Evolutionary conservation across 2,329 filamentous ascomycete genomes (phyloP).

Genomic region (Apiospora hydei): DNA sequence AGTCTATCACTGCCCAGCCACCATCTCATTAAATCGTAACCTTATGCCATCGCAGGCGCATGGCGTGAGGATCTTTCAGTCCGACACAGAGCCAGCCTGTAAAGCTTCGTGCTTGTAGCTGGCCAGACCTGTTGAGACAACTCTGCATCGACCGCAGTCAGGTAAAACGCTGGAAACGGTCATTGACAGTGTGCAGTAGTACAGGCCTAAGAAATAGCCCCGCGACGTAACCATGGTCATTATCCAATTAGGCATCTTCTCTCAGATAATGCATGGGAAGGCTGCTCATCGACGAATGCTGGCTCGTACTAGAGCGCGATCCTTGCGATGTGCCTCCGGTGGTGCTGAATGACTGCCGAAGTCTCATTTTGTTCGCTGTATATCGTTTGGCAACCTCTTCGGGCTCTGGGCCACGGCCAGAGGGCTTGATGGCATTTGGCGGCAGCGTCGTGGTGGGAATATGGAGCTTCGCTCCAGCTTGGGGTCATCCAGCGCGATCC

Average conservation of each 20-base stretch:
- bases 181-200: neutral
- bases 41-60: neutral
- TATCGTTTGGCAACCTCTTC: conserved; percentile 51
- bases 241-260: conserved; percentile 20
- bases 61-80: neutral
- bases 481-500: conserved; percentile 51
- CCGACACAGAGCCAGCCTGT: neutral
- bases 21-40: neutral
- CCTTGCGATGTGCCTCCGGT: conserved; percentile 24
- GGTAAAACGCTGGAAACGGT: neutral
- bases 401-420: conserved; percentile 50
- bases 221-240: neutral
- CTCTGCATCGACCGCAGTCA: neutral
- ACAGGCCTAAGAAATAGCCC: neutral
- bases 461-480: conserved; percentile 54
- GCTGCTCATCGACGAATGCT: conserved; percentile 36
- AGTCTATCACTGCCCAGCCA: neutral
- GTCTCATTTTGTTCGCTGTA: conserved; percentile 32
- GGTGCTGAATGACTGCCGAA: conserved; percentile 21
- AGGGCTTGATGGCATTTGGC: conserved; percentile 53
- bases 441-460: conserved; percentile 55
- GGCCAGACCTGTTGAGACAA: neutral
- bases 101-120: neutral
- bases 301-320: conserved; percentile 36
- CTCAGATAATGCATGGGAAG: conserved; percentile 28